Base-by-base conservation (phyloP, 768 basidiomycete genomes). In the Tylopilus vinaceipallidus region DNA sequence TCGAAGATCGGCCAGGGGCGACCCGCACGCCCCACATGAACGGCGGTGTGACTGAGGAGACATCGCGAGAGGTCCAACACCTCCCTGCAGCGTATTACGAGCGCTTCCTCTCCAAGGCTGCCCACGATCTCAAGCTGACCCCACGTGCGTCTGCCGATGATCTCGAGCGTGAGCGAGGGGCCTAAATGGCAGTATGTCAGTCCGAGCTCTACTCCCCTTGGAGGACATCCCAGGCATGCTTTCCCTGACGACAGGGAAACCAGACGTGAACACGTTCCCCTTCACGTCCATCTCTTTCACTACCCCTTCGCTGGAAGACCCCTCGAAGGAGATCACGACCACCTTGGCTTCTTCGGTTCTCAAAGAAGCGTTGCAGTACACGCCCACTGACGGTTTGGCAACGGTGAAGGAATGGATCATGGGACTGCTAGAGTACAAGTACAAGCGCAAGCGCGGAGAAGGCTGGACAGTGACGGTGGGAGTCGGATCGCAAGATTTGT, bases 401-500 rank as follows among this genome's bases (percentile, higher is more conserved):
- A 70, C 69, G 13, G 69, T 92, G 3, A 58, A 76, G 10, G 73
- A 80, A 24, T 88, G 84, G 86, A 55, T 88, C 6, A 67, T 73
- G 37, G 78, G 78, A 9, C 70, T 95, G 35, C 88, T 93, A 66
- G 80, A 78, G 56, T 57, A 66, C 12, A 73, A 75, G 40, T 91
- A 95, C 60, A 78, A 79, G 4, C 71, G 88, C 27, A 72, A 73
- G 45, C 60, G 60, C 32, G 77, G 72, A 1, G 78, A 78, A 54
- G 83, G 81, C 6, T 95, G 91, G 91, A 70, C 73, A 27, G 62
- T 89, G 6, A 81, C 79, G 37, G 71, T 93, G 11, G 88, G 89
- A 1, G 73, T 76, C 32, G 89, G 91, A 19, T 87, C 85, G 36
- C 91, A 94, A 68, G 91, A 94, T 72, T 61, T 89, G 57, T 78